Evolutionary conservation across 2,329 filamentous ascomycete species (phyloP).

Genomic region (Fusarium pseudoanthophilum): DNA sequence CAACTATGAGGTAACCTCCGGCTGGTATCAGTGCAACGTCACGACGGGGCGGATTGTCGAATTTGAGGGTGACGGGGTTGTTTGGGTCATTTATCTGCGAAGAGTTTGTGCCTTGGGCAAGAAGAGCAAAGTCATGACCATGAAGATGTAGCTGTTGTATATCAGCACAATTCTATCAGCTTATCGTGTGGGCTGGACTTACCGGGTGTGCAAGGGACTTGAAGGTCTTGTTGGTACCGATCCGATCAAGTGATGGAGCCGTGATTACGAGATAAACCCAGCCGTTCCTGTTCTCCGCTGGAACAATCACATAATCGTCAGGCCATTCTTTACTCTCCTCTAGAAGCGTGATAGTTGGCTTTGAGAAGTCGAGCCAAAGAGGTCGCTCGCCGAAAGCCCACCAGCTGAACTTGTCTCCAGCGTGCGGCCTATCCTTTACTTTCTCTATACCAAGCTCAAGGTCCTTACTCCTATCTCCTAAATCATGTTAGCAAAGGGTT

Average conservation of each 20-base stretch:
- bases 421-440: background rate
- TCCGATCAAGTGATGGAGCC: background rate
- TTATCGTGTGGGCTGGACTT: background rate
- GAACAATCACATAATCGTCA: constrained; percentile 1
- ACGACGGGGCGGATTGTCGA: constrained; percentile 17
- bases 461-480: background rate
- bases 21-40: constrained; percentile 19
- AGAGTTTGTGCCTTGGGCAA: constrained; percentile 13
- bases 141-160: constrained; percentile 6
- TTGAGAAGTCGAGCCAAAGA: constrained; percentile 26
- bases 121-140: constrained; percentile 21
- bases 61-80: background rate
- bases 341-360: constrained; percentile 12
- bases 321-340: background rate
- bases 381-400: constrained; percentile 18
- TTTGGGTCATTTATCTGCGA: background rate
- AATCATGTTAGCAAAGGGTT: background rate
- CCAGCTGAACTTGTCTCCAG: background rate
- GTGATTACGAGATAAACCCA: constrained; percentile 31
- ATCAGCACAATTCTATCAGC: background rate
- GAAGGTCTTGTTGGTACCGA: background rate
- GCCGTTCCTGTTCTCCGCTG: background rate
- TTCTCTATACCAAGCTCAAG: constrained; percentile 2
- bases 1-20: constrained; percentile 17
- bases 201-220: constrained; percentile 13